These are phyloP conservation scores for Sporothrix variecibatus DNA, from an alignment of 2,329 filamentous ascomycete species.

Conservation along the genomic window DNA sequence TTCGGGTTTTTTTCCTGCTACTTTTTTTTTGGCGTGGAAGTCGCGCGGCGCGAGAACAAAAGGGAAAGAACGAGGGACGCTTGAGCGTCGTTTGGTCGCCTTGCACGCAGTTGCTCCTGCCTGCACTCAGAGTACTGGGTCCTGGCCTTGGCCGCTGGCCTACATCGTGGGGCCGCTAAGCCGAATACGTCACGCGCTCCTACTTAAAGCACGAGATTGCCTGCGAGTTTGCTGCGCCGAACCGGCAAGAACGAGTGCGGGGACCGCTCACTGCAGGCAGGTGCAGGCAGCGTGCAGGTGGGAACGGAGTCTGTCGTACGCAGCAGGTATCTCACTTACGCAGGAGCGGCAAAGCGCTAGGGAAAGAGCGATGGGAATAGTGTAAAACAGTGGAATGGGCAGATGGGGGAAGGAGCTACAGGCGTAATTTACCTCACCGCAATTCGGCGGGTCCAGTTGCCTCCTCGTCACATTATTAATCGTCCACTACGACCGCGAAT, in stretches of 20 bases:
- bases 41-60: background rate
- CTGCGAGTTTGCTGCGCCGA: background rate
- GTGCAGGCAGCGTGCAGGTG: background rate
- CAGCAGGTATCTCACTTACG: background rate
- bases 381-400: background rate
- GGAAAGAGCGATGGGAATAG: background rate
- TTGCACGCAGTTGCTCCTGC: background rate
- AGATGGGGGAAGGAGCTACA: background rate
- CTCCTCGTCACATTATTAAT: background rate
- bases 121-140: background rate
- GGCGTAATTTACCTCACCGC: slow-evolving; percentile 16
- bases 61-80: background rate
- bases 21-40: slow-evolving; percentile 1
- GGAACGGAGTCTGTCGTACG: too few species aligned
- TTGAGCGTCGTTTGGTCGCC: background rate
- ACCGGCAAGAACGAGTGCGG: slow-evolving; percentile 7
- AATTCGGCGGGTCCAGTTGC: background rate
- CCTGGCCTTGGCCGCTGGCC: slow-evolving; percentile 10
- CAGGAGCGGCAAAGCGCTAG: background rate
- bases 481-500: background rate
- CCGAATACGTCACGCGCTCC: slow-evolving; percentile 14
- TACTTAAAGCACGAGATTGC: background rate
- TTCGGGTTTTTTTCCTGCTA: background rate
- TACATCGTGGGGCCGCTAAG: slow-evolving; percentile 9
- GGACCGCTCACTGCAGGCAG: background rate